Evolutionary conservation across 345 rosid species (phyloP).

Genomic region (Gossypium thurberi): DNA sequence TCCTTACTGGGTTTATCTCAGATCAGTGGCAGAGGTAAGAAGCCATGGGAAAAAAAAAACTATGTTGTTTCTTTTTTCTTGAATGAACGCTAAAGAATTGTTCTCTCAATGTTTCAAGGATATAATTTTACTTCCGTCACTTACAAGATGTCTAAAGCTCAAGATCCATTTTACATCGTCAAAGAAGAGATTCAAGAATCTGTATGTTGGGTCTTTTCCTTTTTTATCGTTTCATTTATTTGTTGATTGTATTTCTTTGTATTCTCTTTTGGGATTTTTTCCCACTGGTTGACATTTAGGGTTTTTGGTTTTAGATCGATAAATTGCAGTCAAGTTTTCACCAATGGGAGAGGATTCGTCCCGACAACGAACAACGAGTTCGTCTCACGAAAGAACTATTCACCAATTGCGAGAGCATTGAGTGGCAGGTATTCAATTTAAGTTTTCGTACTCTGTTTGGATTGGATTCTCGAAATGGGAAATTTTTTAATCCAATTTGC

Average conservation of each 20-base stretch:
- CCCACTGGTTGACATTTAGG: constrained; percentile 5
- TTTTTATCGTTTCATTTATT: background rate
- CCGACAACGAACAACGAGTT: constrained; percentile 52
- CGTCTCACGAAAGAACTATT: constrained; percentile 66
- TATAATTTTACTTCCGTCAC: background rate
- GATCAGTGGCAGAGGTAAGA: background rate
- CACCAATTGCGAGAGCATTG: constrained; percentile 76
- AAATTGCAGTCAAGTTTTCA: constrained; percentile 79
- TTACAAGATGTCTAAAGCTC: constrained; percentile 75
- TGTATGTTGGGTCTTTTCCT: constrained; percentile 39
- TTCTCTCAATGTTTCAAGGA: constrained; percentile 4
- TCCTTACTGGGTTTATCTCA: background rate
- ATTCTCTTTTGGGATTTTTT: background rate
- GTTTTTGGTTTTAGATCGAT: constrained; percentile 50
- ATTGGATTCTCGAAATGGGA: background rate
- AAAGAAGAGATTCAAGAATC: constrained; percentile 98
- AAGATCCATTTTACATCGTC: constrained; percentile 95
- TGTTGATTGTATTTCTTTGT: background rate
- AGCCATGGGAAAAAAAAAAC: background rate
- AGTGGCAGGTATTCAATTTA: constrained; percentile 74
- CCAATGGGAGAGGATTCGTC: constrained; percentile 73
- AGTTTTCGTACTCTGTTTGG: background rate
- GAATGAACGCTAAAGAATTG: background rate
- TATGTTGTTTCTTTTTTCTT: background rate
- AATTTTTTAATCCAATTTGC: constrained; percentile 15